phyloP scores from a whole-genome alignment of 306 rosid species.

The Herpetospermum pedunculosum region DNA sequence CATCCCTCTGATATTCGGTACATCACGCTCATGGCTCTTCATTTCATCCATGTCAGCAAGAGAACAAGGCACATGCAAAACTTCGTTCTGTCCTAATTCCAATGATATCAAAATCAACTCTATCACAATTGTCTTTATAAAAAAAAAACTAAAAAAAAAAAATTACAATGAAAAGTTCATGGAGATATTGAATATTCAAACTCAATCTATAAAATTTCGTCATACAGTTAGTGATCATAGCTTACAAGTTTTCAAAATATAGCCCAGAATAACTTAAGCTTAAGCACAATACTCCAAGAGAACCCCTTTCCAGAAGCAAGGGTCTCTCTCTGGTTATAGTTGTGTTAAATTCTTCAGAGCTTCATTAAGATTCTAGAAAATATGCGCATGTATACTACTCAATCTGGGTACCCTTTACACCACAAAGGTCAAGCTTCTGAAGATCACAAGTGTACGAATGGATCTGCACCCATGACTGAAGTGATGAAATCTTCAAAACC shows the following conservation, averaged over 20 bases:
- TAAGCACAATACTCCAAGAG: not conserved
- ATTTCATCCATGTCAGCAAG: constrained; percentile 25
- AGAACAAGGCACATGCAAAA: constrained; percentile 26
- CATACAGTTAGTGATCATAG: not conserved
- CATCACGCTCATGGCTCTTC: constrained; percentile 12
- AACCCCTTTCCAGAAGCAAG: not conserved
- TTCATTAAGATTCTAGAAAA: not conserved
- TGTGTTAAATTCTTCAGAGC: not conserved
- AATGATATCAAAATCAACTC: not conserved
- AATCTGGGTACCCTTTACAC: not conserved
- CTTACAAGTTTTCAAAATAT: not conserved
- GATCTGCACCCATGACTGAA: not conserved
- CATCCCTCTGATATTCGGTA: constrained; percentile 21
- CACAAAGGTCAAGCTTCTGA: not conserved
- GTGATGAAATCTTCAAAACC: not conserved
- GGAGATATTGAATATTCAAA: not conserved
- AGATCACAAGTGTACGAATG: not conserved
- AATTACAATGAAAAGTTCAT: not conserved
- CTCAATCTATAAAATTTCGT: not conserved
- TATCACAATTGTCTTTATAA: not conserved
- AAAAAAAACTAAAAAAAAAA: not conserved
- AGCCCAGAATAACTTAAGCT: not conserved
- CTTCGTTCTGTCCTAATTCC: constrained; percentile 51
- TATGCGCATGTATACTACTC: not conserved
- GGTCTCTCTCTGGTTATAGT: not conserved